phyloP scores from a whole-genome alignment of 1,284 basidiomycete genomes.

The Rhodotorula glutinis region DNA sequence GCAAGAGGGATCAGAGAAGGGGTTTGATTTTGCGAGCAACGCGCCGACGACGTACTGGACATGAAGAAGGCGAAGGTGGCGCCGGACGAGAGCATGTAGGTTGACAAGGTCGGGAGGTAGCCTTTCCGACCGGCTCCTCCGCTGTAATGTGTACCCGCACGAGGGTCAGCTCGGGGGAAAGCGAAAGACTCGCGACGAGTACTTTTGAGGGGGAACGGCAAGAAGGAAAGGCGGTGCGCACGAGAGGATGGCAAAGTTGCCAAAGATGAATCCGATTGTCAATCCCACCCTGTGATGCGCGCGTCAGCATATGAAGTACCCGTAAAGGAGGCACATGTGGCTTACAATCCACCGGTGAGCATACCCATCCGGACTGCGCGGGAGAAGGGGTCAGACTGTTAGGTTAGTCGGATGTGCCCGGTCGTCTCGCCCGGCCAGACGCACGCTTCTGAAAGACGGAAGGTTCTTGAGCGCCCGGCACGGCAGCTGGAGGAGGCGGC shows the following conservation, averaged over 20 bases:
- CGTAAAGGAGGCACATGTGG: no score
- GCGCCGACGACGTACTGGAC: conserved; percentile 55
- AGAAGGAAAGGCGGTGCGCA: background rate
- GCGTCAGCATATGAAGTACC: background rate
- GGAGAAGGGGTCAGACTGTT: no score
- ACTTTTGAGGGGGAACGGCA: background rate
- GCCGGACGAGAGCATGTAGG: conserved; percentile 89
- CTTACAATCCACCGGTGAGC: conserved; percentile 19
- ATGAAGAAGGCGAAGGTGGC: conserved; percentile 80
- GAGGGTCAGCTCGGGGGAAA: background rate
- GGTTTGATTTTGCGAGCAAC: no score
- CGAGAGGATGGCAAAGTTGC: conserved; percentile 69
- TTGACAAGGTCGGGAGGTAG: conserved; percentile 77
- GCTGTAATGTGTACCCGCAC: conserved; percentile 51
- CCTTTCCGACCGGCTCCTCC: conserved; percentile 83
- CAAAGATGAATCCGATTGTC: conserved; percentile 95
- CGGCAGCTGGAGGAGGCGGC: conserved; percentile 28
- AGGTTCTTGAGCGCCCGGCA: conserved; percentile 19
- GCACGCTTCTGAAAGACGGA: conserved; percentile 29
- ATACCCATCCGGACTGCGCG: conserved; percentile 15
- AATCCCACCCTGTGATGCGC: conserved; percentile 61
- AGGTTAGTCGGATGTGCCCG: no score
- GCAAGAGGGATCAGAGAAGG: no score
- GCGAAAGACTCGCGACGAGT: background rate
- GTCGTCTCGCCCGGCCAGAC: no score